A percentile compares a stretch with the other conserved stretches of the same genome.
These are phyloP conservation scores for Stylosanthes scabra DNA, from an alignment of 331 rosid species.

Conservation along the genomic window DNA sequence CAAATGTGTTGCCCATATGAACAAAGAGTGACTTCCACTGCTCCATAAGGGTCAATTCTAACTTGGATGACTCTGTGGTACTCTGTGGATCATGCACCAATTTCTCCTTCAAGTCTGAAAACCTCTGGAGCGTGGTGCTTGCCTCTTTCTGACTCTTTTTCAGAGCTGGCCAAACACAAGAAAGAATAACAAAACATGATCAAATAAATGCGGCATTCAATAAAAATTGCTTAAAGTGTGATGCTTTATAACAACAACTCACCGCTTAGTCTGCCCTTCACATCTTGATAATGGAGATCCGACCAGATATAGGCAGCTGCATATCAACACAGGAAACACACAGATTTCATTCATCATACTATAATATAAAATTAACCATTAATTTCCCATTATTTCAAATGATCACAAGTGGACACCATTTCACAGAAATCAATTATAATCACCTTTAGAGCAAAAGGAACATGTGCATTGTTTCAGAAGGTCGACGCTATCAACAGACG, in stretches of 20 bases:
- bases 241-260: slow-evolving; percentile 29
- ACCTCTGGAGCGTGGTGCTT: slow-evolving; percentile 56
- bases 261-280: slow-evolving; percentile 83
- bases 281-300: slow-evolving; percentile 92
- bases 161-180: slow-evolving; percentile 50
- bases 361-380: slow-evolving; percentile 20
- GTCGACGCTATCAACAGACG: slow-evolving; percentile 41
- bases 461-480: slow-evolving; percentile 70
- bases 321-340: slow-evolving; percentile 29
- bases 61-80: slow-evolving; percentile 44
- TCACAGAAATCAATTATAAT: background rate
- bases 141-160: slow-evolving; percentile 91
- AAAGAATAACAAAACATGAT: background rate
- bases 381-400: background rate
- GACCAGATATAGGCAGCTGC: slow-evolving; percentile 86
- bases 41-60: slow-evolving; percentile 67
- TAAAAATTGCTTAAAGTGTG: background rate
- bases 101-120: slow-evolving; percentile 57
- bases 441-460: slow-evolving; percentile 91
- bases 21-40: slow-evolving; percentile 89
- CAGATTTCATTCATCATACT: slow-evolving; percentile 20
- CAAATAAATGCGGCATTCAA: background rate
- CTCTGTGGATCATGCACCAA: slow-evolving; percentile 42
- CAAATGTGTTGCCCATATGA: slow-evolving; percentile 68
- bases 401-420: background rate